phyloP scores from a whole-genome alignment of 179 eudicot genomes.

The Kewa caespitosa region DNA sequence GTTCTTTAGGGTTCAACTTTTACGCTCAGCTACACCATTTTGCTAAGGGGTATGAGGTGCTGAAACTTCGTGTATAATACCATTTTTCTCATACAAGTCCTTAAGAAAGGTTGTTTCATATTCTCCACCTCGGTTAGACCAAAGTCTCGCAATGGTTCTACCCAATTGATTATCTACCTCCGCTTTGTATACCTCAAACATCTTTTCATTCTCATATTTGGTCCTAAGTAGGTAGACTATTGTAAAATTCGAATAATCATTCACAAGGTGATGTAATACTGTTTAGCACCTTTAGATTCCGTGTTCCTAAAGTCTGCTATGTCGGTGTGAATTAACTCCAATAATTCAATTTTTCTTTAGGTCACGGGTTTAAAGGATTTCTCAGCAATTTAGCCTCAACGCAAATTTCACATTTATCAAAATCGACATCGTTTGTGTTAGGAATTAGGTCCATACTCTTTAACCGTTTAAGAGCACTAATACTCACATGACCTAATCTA shows the following conservation, averaged over 20 bases:
- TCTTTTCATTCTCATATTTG: background rate
- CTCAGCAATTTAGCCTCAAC: background rate
- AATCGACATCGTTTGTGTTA: too few relatives aligned
- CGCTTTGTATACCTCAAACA: background rate
- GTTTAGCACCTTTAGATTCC: background rate
- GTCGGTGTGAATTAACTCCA: too few relatives aligned
- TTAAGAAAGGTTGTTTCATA: too few relatives aligned
- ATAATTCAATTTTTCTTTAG: too few relatives aligned
- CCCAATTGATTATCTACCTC: background rate
- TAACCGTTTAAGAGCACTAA: too few relatives aligned
- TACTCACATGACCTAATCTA: background rate
- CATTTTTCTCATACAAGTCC: too few relatives aligned
- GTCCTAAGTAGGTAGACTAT: background rate
- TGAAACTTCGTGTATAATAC: background rate
- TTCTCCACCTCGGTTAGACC: background rate
- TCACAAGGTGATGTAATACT: background rate
- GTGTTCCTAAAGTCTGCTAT: background rate
- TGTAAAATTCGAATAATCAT: background rate
- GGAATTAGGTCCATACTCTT: too few relatives aligned
- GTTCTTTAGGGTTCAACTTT: background rate
- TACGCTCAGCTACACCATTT: background rate
- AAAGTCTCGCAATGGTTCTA: background rate
- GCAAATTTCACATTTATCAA: background rate
- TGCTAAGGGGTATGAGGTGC: background rate
- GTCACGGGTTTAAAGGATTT: too few relatives aligned